phyloP scores from a whole-genome alignment of 345 rosid genomes.

The Adansonia digitata region DNA sequence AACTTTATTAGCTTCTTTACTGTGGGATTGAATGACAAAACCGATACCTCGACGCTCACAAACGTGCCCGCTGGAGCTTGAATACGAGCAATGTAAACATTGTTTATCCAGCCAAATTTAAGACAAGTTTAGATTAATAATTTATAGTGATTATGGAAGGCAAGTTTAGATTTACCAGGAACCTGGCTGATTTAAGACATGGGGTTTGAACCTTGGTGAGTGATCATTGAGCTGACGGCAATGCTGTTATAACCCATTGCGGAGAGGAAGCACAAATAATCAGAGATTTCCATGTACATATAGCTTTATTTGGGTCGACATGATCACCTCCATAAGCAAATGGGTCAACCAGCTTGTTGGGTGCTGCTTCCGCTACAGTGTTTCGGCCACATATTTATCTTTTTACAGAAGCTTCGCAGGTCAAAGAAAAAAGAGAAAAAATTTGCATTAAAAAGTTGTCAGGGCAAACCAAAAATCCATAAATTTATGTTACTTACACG shows the following conservation, averaged over 20 bases:
- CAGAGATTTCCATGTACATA: conserved; percentile 2
- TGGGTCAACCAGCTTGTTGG: conserved; percentile 18
- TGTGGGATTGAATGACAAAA: conserved; percentile 47
- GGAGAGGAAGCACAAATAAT: conserved; percentile 16
- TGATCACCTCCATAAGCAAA: conserved; percentile 19
- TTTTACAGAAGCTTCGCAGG: conserved; percentile 10
- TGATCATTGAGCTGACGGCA: conserved; percentile 51
- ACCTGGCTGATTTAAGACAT: conserved; percentile 43
- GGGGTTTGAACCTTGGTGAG: conserved; percentile 20
- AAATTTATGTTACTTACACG: conserved; percentile 24
- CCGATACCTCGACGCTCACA: conserved; percentile 42
- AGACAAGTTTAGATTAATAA: too few relatives aligned
- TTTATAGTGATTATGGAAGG: too few relatives aligned
- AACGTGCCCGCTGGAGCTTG: conserved; percentile 46
- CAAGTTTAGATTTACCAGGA: conserved; percentile 47
- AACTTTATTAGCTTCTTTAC: conserved; percentile 37
- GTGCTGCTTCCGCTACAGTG: conserved; percentile 17
- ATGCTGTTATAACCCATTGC: conserved; percentile 45
- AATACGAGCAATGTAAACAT: conserved; percentile 45
- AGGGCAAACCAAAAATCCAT: not conserved
- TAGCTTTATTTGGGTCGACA: conserved; percentile 17
- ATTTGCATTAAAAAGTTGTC: not conserved
- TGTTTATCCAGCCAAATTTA: conserved; percentile 39
- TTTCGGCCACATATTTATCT: conserved; percentile 17
- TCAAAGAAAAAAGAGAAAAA: not conserved